Evolutionary conservation across 352 stramenopile species (phyloP), one percentile per base, ranked within the genome.

Genomic region (Proteromonas lacertae): DNA sequence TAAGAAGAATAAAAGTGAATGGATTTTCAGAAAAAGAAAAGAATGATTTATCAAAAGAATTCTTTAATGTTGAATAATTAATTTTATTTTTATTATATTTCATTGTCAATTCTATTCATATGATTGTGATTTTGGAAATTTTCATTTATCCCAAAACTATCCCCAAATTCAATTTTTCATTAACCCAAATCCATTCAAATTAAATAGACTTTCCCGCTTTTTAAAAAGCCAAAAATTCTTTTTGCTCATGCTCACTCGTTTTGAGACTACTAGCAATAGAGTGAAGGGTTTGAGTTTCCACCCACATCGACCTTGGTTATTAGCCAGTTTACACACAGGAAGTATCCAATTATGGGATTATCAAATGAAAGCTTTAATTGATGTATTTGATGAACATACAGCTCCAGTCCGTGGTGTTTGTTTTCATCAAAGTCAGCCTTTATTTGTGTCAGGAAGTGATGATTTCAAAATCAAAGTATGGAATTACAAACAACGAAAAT

Each of bases 391-490:
- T 51, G 88, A 97, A 55, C 84, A 97, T 62, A 83, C 97, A 44
- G 86, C 83, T 0, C 88, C 88, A 14, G 88, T 99, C 34, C 74
- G 88, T 38, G 80, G 84, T 36, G 81, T 97, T 2, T 83, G 97
- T 56, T 97, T 99, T 50, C 81, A 97, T 60, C 61, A 77, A 35
- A 69, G 68, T 19, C 82, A 97, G 54, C 80, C 81, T 29, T 62
- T 96, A 12, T 92, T 99, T 42, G 82, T 93, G 12, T 93, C 77
- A 12, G 88, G 86, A 16, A 84, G 84, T 18, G 88, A 99, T 52
- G 88, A 99, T 57, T 97, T 96, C 74, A 95, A 96, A 56, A 89
- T 99, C 48, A 96, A 96, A 60, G 47, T 48, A 16, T 99, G 86
- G 84, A 84, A 97, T 59, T 96, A 93, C 58, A 96, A 96, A 60